Base-by-base conservation (phyloP, 768 basidiomycete species). In the Solioccasus polychromus region DNA sequence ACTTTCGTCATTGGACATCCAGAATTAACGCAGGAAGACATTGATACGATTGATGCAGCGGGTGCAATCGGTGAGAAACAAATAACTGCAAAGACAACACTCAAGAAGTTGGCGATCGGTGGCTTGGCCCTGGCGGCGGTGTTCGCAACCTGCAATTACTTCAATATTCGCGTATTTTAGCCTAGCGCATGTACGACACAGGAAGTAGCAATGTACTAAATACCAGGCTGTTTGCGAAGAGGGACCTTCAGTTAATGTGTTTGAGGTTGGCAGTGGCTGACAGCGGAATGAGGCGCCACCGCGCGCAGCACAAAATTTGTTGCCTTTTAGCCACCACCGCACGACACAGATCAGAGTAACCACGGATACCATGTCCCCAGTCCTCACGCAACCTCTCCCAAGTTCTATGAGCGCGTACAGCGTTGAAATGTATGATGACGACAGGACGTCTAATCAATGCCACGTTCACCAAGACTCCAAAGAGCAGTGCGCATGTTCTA, bases 11-110 rank as follows among this genome's bases (percentile, higher is more conserved):
- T n/a, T n/a, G n/a, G n/a, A n/a, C n/a, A n/a, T n/a, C 0, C 53
- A 83, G 81, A 59, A 15, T 71, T 85, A 30, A 74, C 78, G 3
- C 52, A 56, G 17, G 68, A 73, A 3, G 82, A 84, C 39, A 71
- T 84, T 32, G 54, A 61, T n/a, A 68, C 69, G 1, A 78, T 85
- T 35, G 83, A 86, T 54, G 61, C 62, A 4, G 82, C 82, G 1
- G 82, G 83, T 6, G 75, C 71, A 9, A 15, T 47, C 0, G 59
- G 47, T 12, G 57, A 52, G 37, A 43, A 39, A 28, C 22, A 42
- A 14, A 43, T n/a, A n/a, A n/a, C n/a, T n/a, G n/a, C n/a, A n/a
- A n/a, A n/a, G n/a, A n/a, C n/a, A n/a, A n/a, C n/a, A 25, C 14
- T 45, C 4, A 32, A 28, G n/a, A 57, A 28, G 35, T 23, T 47